These are phyloP conservation scores for Excoecaria agallocha DNA, from an alignment of 345 rosid species.

Conservation along the genomic window DNA sequence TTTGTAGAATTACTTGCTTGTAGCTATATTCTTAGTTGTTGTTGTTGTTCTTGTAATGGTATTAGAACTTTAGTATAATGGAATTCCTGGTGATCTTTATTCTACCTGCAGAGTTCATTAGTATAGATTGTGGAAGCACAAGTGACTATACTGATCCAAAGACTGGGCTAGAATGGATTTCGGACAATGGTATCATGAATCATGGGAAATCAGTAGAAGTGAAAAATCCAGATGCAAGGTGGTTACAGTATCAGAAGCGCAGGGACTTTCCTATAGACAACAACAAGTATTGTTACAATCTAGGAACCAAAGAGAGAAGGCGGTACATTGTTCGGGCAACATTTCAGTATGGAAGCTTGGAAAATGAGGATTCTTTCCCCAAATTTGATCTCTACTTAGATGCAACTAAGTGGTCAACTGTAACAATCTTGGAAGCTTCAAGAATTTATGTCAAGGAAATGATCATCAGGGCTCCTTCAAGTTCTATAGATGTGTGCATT, in stretches of 20 bases:
- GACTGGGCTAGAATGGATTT: slow-evolving; percentile 78
- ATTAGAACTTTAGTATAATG: not conserved
- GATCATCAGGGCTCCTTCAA: slow-evolving; percentile 76
- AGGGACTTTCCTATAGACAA: slow-evolving; percentile 79
- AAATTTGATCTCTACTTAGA: slow-evolving; percentile 81
- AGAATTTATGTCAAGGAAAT: slow-evolving; percentile 75
- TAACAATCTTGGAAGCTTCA: slow-evolving; percentile 60
- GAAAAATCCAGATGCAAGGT: slow-evolving; percentile 36
- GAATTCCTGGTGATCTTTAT: not conserved
- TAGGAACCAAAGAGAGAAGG: slow-evolving; percentile 66
- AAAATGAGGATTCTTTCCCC: slow-evolving; percentile 65
- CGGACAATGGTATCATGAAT: slow-evolving; percentile 62
- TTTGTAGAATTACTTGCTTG: not conserved
- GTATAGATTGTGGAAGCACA: slow-evolving; percentile 87
- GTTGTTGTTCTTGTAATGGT: not conserved
- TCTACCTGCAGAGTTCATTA: slow-evolving; percentile 64
- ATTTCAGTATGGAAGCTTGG: slow-evolving; percentile 61
- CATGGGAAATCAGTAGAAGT: slow-evolving; percentile 47
- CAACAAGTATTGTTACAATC: slow-evolving; percentile 79
- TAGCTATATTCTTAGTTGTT: not conserved
- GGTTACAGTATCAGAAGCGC: slow-evolving; percentile 50
- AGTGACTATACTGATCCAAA: slow-evolving; percentile 62
- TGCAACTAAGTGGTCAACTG: slow-evolving; percentile 90
- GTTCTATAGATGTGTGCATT: slow-evolving; percentile 73
- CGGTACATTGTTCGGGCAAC: slow-evolving; percentile 89